phyloP scores from a whole-genome alignment of 164 flowering plant species.

The Vitis labrusca region DNA sequence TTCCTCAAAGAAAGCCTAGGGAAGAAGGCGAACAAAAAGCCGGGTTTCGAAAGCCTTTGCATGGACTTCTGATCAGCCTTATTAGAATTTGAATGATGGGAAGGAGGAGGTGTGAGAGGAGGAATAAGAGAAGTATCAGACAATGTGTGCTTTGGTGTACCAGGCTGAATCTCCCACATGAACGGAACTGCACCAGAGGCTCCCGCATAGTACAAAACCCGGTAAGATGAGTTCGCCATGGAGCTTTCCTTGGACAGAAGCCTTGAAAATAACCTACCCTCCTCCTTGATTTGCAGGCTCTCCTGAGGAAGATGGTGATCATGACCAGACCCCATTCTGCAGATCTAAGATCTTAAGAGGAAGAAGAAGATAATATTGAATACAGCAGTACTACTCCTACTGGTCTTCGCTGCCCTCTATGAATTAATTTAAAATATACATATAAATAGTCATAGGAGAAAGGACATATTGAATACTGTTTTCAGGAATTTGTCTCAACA shows the following conservation, averaged over 20 bases:
- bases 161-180: conserved; percentile 44
- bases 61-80: neutral
- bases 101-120: conserved; percentile 49
- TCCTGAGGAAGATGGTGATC: neutral
- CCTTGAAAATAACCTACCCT: conserved; percentile 27
- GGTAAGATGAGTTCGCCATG: conserved; percentile 24
- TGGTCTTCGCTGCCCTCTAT: too few relatives aligned
- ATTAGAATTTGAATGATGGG: conserved; percentile 12
- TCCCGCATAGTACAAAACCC: conserved; percentile 35
- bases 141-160: conserved; percentile 37
- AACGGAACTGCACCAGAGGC: conserved; percentile 31
- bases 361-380: neutral
- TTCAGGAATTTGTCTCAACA: too few relatives aligned
- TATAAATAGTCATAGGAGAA: too few relatives aligned
- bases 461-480: too few relatives aligned
- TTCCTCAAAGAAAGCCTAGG: conserved; percentile 16
- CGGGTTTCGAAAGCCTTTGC: neutral
- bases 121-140: conserved; percentile 12
- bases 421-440: too few relatives aligned
- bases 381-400: too few relatives aligned
- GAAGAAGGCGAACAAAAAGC: conserved; percentile 10
- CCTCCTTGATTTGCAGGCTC: conserved; percentile 14
- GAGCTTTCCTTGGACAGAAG: conserved; percentile 30
- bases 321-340: too few relatives aligned
- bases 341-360: neutral